Evolutionary conservation across 176 grass and related monocot species (phyloP), one percentile per base, ranked within the genome.

Genomic region (Zoysia japonica): DNA sequence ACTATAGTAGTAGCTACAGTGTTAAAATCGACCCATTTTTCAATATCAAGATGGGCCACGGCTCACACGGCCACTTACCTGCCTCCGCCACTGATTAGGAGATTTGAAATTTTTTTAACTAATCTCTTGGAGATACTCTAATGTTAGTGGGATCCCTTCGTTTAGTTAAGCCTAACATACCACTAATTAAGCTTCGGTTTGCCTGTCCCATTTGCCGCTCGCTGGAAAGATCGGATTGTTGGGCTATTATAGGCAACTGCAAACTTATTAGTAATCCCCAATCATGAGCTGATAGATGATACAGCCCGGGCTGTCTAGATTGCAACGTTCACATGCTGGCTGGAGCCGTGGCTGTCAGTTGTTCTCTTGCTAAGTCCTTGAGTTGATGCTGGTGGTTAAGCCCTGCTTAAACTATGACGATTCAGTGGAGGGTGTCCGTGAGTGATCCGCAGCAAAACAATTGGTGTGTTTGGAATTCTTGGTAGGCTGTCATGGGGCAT

Each of bases 221-320:
- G 44, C 75, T 69, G 39, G 49, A 62, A 68, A 61, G 4, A 39
- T 16, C 61, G 2, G 67, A 79, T 84, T 47, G 63, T 41, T 55
- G 19, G 37, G 28, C 69, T 63, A 68, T 79, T 52, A 79, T 73
- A 44, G 55, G 62, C 70, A 55, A 20, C 70, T 16, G 63, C 80
- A 67, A 83, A 61, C 28, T 74, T 60, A 28, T 28, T 28, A 28
- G 28, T 28, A 68, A 62, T 74, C 80, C 71, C 61, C 87, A 89
- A 89, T 89, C 87, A 89, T 77, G 66, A 59, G 77, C 14, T 81
- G 87, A 85, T 81, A 70, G 77, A 28, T 85, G 87, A 55, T 72
- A 77, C 76, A 8, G 67, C 49, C 50, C 50, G 59, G 65, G 82
- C 45, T 81, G 77, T 85, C 81, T 70, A 64, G 87, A 89, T 71